Percentiles rank a stretch among this genome's conserved stretches.
These are phyloP conservation scores for Aquilaria malaccensis DNA, from an alignment of 345 rosid genomes.

Conservation along the genomic window DNA sequence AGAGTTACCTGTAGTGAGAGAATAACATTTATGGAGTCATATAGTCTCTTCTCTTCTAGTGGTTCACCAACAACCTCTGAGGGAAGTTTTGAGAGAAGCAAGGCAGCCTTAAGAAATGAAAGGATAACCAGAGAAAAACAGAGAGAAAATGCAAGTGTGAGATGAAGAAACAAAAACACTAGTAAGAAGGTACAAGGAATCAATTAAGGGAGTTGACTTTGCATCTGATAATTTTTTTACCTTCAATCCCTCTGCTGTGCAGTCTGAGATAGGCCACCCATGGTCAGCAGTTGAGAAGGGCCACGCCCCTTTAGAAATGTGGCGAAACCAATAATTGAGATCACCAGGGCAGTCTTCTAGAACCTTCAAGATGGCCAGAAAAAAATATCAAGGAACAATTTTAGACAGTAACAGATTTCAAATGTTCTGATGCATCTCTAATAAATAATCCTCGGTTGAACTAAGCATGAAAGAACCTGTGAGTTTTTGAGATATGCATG, in stretches of 20 bases:
- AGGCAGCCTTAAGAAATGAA: constrained; percentile 46
- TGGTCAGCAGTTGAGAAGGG: constrained; percentile 97
- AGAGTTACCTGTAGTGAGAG: constrained; percentile 77
- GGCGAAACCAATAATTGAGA: constrained; percentile 79
- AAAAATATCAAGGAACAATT: constrained; percentile 9
- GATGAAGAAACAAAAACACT: not conserved
- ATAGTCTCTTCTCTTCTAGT: constrained; percentile 44
- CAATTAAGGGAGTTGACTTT: constrained; percentile 5
- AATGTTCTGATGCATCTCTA: not conserved
- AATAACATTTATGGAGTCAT: constrained; percentile 83
- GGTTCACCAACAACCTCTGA: constrained; percentile 76
- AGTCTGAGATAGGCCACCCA: constrained; percentile 97
- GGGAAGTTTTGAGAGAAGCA: constrained; percentile 63
- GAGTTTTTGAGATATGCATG: constrained; percentile 54
- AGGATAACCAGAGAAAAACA: constrained; percentile 1
- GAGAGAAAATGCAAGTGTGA: constrained; percentile 11
- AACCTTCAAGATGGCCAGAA: constrained; percentile 41
- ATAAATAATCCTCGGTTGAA: constrained; percentile 7
- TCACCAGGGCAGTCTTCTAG: constrained; percentile 80
- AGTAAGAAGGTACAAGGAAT: not conserved
- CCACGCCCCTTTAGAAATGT: constrained; percentile 99
- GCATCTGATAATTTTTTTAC: constrained; percentile 31
- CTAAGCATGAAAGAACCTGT: constrained; percentile 46
- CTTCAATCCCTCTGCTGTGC: constrained; percentile 91
- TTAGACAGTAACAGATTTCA: not conserved